Evolutionary conservation across 352 stramenopile genomes (phyloP).

Genomic region (Pythium apleroticum): DNA sequence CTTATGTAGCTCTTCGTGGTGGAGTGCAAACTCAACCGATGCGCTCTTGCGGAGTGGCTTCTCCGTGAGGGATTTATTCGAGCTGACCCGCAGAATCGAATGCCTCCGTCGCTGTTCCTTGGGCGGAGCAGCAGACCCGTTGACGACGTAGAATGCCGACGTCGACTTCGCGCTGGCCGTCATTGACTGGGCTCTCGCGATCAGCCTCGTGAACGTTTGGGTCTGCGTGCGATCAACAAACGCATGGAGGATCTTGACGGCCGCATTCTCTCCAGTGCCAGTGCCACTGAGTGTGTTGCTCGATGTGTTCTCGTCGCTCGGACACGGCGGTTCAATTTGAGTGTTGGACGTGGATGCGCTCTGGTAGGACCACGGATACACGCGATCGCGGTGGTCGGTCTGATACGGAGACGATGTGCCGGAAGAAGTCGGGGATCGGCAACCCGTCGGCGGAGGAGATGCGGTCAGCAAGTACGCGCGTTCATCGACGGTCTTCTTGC

Average conservation of each 20-base stretch:
- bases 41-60: conserved; percentile 55
- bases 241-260: neutral
- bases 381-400: conserved; percentile 15
- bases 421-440: conserved; percentile 11
- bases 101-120: conserved; percentile 25
- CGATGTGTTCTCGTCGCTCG: conserved; percentile 1
- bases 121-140: neutral
- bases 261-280: neutral
- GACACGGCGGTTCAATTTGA: neutral
- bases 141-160: conserved; percentile 3
- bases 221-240: neutral
- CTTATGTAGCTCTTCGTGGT: conserved; percentile 40
- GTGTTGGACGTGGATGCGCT: neutral
- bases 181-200: conserved; percentile 16
- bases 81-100: conserved; percentile 69
- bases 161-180: conserved; percentile 8
- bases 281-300: conserved; percentile 3
- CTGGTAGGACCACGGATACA: conserved; percentile 15
- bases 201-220: conserved; percentile 11
- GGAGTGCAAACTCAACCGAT: conserved; percentile 70
- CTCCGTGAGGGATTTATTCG: conserved; percentile 29
- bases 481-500: conserved; percentile 13
- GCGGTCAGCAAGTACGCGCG: conserved; percentile 12
- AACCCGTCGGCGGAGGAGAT: neutral
- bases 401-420: conserved; percentile 15